Base-by-base conservation (phyloP, 257 asterid genomes). In the Paulownia fortunei region DNA sequence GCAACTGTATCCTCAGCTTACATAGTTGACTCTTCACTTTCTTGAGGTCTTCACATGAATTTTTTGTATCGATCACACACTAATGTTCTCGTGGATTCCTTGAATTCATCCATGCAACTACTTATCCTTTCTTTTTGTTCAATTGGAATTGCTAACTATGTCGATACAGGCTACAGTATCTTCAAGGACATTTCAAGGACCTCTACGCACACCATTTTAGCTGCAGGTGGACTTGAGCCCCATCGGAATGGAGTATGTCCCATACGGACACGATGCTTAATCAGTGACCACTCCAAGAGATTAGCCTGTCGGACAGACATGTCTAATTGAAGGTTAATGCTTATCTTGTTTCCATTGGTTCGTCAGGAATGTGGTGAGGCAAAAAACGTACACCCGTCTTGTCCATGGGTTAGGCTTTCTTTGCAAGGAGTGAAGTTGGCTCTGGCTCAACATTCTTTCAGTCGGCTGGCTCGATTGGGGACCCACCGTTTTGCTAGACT, bases 151-250 rank as follows among this genome's bases (percentile, higher is more conserved):
- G 54, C 19, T 10, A 34, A 16, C 54, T 52, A 18, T 68, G 62
- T 73, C 32, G 18, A 32, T 74, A 82, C 89, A 93, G 98, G 84
- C 81, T 79, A 81, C 92, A 69, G 71, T 82, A 68, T 84, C 90
- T 83, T 86, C 92, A 83, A 88, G 89, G 87, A 89, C 91, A 76
- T 76, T 80, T 89, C 94, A 74, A 78, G 92, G 91, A 74, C 74
- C 85, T 83, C 83, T 74, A 81, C 89, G 73, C 85, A 85, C 87
- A 81, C 93, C 77, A 58, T 89, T 86, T 87, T 92, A 89, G 94
- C 84, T 83, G 89, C 86, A 71, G 58, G 59, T 73, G 87, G 79
- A 73, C 79, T 76, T 39, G 76, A 83, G 76, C 81, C 74, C 46
- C 51, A 26, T 27, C 36, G 19, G 41, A 64, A 24, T 9, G 83